Evolutionary conservation across 208 protist species (phyloP), one percentile per base, ranked within the genome.

Genomic region (Lotmaria passim): DNA sequence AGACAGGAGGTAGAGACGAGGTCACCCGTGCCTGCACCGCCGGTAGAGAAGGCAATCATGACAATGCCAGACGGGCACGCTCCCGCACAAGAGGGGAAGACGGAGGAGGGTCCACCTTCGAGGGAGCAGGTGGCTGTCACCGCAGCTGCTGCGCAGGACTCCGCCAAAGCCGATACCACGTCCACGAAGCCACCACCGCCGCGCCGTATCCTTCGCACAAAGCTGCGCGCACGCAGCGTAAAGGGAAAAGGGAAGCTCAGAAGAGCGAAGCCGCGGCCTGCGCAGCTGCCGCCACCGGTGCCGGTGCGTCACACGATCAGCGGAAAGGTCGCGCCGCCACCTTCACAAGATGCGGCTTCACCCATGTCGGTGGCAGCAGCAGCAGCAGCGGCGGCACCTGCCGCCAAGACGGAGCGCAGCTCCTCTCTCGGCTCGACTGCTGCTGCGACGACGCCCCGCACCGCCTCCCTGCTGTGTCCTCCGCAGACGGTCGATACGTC

Each of bases 361-460:
- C n/a, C 12, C 3, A 36, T 28, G n/a, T 15, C 50, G 4, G 14
- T 28, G 7, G 21, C 8, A 38, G 14, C 50, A 31, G 7, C 57
- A 50, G 10, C 39, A 46, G 38, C 24, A 12, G 39, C 39, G 34
- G 4, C 26, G 12, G 24, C 55, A 19, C 21, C 52, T 12, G 14
- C 15, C 3, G 19, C 8, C 5, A 23, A 17, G 14, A 38, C 30
- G n/a, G 33, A 59, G 38, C 31, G 36, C n/a, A 11, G 7, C 15
- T 58, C 52, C 36, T 62, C 57, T 7, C 24, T 21, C 23, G 34
- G 58, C 43, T 53, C 44, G n/a, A n/a, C n/a, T 7, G 44, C 19
- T 1, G 41, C 39, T 3, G 8, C 39, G 15, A 10, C 57, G 38
- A 24, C 57, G 39, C 34, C 44, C 2, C 51, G 44, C 44, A 56